A percentile compares a stretch with the other conserved stretches of the same genome.
Conservation (phyloP, 176 grass and related monocot species). For the Aegilops speltoides region DNA sequence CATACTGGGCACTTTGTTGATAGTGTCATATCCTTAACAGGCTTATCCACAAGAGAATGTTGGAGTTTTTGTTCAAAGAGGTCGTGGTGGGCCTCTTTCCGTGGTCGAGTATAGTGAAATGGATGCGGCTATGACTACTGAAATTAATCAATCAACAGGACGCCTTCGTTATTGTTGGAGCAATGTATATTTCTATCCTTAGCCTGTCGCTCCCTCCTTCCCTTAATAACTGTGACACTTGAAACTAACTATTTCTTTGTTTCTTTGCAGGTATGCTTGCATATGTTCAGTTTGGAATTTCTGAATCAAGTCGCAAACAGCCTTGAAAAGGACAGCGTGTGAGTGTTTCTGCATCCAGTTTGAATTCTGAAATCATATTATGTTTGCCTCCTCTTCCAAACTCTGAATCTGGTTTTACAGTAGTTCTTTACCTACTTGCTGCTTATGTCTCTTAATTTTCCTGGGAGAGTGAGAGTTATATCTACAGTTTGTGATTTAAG, state of each 20-base stretch:
- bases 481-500: background rate
- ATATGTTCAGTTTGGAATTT: conserved; percentile 94
- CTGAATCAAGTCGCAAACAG: conserved; percentile 84
- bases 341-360: conserved; percentile 41
- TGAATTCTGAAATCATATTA: background rate
- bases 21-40: conserved; percentile 43
- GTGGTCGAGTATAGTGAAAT: conserved; percentile 97
- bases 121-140: conserved; percentile 84
- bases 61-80: conserved; percentile 96
- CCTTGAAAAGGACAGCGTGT: conserved; percentile 97
- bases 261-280: conserved; percentile 64
- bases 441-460: conserved; percentile 10
- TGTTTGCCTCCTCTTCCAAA: conserved; percentile 4
- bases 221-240: background rate
- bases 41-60: conserved; percentile 99
- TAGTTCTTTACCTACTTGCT: background rate
- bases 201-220: background rate
- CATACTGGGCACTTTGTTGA: background rate
- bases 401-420: background rate
- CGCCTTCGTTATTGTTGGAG: conserved; percentile 98
- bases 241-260: background rate
- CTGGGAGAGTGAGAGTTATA: background rate
- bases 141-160: conserved; percentile 96
- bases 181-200: conserved; percentile 74
- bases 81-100: conserved; percentile 78